These are phyloP conservation scores for Hibiscus trionum DNA, from an alignment of 345 rosid genomes.

Conservation along the genomic window DNA sequence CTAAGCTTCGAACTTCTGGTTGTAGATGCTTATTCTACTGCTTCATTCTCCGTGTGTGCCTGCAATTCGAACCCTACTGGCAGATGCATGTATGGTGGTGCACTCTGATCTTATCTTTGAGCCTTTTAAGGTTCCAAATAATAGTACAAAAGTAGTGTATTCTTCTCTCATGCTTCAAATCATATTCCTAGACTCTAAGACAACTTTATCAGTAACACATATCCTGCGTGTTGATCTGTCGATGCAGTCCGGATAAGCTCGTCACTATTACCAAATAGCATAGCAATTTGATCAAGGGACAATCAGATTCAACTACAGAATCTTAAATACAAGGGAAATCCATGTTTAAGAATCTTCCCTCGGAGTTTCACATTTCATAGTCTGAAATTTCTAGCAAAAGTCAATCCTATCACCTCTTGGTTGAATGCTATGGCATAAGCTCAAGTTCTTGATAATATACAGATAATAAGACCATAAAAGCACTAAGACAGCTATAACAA, in stretches of 20 bases:
- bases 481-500: conserved; percentile 26
- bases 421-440: conserved; percentile 18
- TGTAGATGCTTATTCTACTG: conserved; percentile 32
- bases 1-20: conserved; percentile 15
- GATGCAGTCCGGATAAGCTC: background rate
- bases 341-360: conserved; percentile 24
- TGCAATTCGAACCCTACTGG: background rate
- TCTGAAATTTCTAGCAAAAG: conserved; percentile 18
- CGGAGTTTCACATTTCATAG: conserved; percentile 11
- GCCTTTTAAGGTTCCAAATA: background rate
- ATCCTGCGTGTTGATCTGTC: background rate
- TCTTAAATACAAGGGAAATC: conserved; percentile 13
- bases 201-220: conserved; percentile 7
- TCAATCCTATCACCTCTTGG: conserved; percentile 16
- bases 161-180: conserved; percentile 3
- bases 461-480: conserved; percentile 19
- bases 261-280: conserved; percentile 2
- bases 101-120: background rate
- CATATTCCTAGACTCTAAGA: background rate
- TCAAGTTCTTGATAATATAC: conserved; percentile 23
- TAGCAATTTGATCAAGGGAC: background rate
- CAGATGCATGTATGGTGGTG: background rate
- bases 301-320: conserved; percentile 11
- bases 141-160: background rate
- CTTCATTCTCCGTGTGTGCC: conserved; percentile 22